Evolutionary conservation across 2,329 filamentous ascomycete genomes (phyloP), one percentile per base, ranked within the genome.

Genomic region (Chalara sp.): DNA sequence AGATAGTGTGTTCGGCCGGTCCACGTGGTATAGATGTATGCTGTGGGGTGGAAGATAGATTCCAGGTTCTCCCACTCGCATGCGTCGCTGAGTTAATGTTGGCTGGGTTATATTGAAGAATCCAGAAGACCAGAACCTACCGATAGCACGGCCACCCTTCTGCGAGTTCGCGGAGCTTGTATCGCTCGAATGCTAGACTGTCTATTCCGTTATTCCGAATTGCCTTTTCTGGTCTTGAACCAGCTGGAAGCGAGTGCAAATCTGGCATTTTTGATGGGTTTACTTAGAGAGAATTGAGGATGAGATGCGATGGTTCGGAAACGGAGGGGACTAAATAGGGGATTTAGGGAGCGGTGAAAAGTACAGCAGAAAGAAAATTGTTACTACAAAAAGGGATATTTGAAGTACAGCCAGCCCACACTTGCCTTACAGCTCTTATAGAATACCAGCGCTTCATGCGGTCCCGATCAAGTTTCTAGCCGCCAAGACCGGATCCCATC

Each of bases 1-100:
- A 63, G 55, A 52, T 68, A 67, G 11, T 63, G 57, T 0, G 70
- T 70, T 6, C 69, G 66, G 3, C 73, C 74, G 0, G 73, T 72
- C 75, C 73, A 78, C 8, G 74, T 75, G 0, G 75, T 77, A 60
- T 75, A 76, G 33, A 77, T 70, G 54, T 70, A 67, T 3, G 75
- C 74, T 35, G 67, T 65, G 0, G 69, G 67, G 54, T 76, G 72
- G 61, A 77, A 77, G 44, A 77, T 75, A 3, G 73, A 75, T 10
- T 62, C 61, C 28, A 76, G 67, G 58, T 77, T 77, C 45, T 75
- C 70, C 75, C 74, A 78, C 61, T 78, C 75, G 54, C 73, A 76
- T 6, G 72, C 66, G 55, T 76, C 72, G 8, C 72, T 70, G 13
- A 11, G 10, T 11, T 39, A 39, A 39, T 39, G 35, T 39, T 13